Percentiles rank a stretch among this genome's conserved stretches.
Conservation (phyloP, 768 basidiomycete genomes). For the Suillus occidentalis region DNA sequence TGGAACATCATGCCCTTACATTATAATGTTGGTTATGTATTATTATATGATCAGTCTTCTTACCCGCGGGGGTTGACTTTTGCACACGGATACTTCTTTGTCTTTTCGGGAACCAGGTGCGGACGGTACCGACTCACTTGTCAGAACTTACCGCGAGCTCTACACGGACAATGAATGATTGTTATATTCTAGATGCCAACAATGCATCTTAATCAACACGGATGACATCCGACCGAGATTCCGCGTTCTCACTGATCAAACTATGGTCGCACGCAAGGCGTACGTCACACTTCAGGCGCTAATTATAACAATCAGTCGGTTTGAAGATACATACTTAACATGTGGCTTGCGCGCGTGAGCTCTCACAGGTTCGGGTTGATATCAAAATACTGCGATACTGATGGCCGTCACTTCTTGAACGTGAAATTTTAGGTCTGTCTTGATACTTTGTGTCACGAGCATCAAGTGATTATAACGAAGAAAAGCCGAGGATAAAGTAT, state of each 20-base stretch:
- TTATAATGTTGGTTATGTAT: not conserved
- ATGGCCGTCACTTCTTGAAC: not conserved
- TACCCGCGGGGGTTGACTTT: not conserved
- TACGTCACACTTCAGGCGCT: not conserved
- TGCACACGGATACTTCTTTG: not conserved
- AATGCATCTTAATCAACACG: not conserved
- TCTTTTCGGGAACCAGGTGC: not conserved
- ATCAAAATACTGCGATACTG: not conserved
- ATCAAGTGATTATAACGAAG: not conserved
- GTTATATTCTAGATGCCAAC: not conserved
- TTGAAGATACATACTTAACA: not conserved
- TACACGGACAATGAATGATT: not conserved
- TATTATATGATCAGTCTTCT: not conserved
- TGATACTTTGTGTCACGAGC: not conserved
- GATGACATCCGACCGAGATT: not conserved
- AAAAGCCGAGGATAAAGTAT: not conserved
- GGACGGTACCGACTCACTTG: not conserved
- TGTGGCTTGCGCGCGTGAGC: not conserved
- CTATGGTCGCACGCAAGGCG: not conserved
- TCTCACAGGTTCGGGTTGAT: not conserved
- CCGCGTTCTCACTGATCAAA: not conserved
- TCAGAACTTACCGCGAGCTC: not conserved
- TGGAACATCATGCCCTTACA: not conserved
- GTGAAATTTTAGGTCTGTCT: not conserved
- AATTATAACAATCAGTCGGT: conserved; percentile 1